phyloP scores from a whole-genome alignment of 2,329 filamentous ascomycete genomes.

The Exserohilum turcica region DNA sequence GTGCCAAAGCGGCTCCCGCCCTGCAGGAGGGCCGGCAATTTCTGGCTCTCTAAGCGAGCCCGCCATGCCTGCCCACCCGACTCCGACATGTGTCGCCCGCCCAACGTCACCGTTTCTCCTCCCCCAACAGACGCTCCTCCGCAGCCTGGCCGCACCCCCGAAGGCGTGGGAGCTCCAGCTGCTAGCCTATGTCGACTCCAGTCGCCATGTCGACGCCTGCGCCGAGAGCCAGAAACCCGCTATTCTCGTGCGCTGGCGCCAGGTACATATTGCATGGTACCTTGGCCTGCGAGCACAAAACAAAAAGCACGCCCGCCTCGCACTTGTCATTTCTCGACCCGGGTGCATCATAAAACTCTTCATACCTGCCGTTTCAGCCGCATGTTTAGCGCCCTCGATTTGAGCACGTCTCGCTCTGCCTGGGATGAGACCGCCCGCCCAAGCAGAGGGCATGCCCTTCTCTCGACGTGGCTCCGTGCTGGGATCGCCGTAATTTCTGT shows the following conservation, averaged over 20 bases:
- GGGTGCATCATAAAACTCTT: conserved; percentile 1
- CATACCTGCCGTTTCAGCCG: conserved; percentile 3
- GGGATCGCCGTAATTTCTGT: conserved; percentile 20
- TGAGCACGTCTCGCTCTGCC: conserved; percentile 7
- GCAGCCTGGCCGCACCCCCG: conserved; percentile 7
- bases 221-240: neutral
- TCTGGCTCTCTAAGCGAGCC: conserved; percentile 14
- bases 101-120: conserved; percentile 20
- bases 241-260: conserved; percentile 5
- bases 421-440: conserved; percentile 17
- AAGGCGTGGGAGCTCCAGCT: conserved; percentile 2
- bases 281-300: too few relatives aligned
- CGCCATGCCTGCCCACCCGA: conserved; percentile 15
- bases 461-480: conserved; percentile 13
- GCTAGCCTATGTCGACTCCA: neutral
- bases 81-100: conserved; percentile 19
- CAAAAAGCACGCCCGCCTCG: neutral
- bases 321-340: neutral
- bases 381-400: conserved; percentile 8
- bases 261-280: conserved; percentile 7
- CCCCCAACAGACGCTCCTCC: conserved; percentile 3
- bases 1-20: conserved; percentile 13
- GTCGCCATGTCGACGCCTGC: conserved; percentile 2
- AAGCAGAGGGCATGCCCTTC: conserved; percentile 14
- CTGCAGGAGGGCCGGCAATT: conserved; percentile 16